Evolutionary conservation across 306 rosid genomes (phyloP), one percentile per base, ranked within the genome.

Genomic region (Cyamopsis tetragonoloba): DNA sequence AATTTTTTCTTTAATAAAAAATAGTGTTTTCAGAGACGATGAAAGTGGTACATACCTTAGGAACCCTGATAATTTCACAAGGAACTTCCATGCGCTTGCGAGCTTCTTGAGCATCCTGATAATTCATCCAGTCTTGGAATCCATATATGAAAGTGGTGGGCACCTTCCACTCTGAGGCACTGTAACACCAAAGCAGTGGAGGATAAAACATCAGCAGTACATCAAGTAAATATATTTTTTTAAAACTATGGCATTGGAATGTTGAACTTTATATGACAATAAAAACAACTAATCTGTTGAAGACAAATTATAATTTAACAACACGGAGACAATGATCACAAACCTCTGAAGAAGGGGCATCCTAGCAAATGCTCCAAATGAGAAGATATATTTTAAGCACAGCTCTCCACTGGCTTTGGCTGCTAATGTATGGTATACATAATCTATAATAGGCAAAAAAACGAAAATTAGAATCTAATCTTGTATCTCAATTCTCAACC

Each of bases 91-190:
- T 95, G 14, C 65, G 79, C 73, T 85, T 79, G 71, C 97, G 92
- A 62, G 99, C 97, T 82, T 85, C 96, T 87, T 83, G 87, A 58
- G 97, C 99, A 13, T 91, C 99, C 71, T 79, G 76, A 62, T 95
- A 95, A 71, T 68, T 81, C 97, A 90, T 85, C 99, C 97, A 95
- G 55, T 95, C 99, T 47, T 86, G 68, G 60, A 61, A n/a, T 14
- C 99, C 99, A 70, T 90, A 95, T 44, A 95, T 90, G 81, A 95
- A 95, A 73, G 92, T 80, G 43, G 99, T 88, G 18, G 99, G 99
- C 42, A 95, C 97, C 69, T 89, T 90, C 99, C 96, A 95, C 70
- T 95, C 96, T 0, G 95, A 47, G 11, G 92, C 96, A 37, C 99
- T 95, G 84, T 48, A 64, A 72, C 56, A 61, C 34, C 51, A 66